Evolutionary conservation across 768 basidiomycete species (phyloP), one percentile per base, ranked within the genome.

Genomic region (Collybia sordida): DNA sequence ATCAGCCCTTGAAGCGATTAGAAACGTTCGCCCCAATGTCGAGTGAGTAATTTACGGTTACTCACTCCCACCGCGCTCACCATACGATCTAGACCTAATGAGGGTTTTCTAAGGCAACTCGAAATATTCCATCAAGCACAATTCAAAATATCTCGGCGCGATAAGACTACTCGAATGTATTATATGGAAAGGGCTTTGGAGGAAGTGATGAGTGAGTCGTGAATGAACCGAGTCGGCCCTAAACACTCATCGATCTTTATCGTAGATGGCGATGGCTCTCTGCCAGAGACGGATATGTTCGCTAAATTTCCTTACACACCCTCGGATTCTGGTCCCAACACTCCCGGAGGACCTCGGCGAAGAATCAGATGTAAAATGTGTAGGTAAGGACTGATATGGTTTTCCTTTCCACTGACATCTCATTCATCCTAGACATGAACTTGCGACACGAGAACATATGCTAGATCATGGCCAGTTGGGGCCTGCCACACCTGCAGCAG

Each of bases 311-410:
- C 88, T 11, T 74, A 76, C 14, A 82, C 85, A 0, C 84, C 88
- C 0, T 73, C 79, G 1, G 80, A 82, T 55, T 84, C 86, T 0
- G 64, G 68, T 0, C 81, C 86, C 1, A 65, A 77, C 3, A 86
- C 88, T 0, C 85, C 90, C 0, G 71, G 72, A 28, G 76, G 63
- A 43, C 65, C 74, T 9, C 69, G 73, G 14, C 66, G 79, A 35
- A 80, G 86, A 35, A 93, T 97, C 61, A 77, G 94, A 61, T 97
- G 94, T 69, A 93, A 90, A 68, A 91, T 88, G 85, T 96, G 94
- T 74, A 77, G 91, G 88, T 86, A 51, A 43, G 78, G 42, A 14
- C 31, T 21, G 3, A 18, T 38, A 0, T 17, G 6, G 12, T 4
- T 15, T n/a, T 2, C 25, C 28, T 23, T 7, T 12, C 36, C 0